A percentile compares a stretch with the other conserved stretches of the same genome.
Conservation (phyloP, 768 basidiomycete species). For the Naganishia friedmannii region DNA sequence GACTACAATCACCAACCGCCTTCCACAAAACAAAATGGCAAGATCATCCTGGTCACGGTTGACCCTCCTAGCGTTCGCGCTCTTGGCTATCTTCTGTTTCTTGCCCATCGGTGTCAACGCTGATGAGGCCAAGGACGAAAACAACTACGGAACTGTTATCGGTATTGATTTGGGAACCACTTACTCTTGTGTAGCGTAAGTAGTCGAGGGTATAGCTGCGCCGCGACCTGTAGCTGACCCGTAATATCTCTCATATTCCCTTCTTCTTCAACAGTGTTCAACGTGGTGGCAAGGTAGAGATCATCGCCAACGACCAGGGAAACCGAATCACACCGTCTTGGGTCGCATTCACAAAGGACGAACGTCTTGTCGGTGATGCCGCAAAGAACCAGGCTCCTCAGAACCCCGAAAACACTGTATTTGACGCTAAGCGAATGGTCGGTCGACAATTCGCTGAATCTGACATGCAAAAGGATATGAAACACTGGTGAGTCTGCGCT, state of each 20-base stretch:
- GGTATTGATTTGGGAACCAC: constrained; percentile 86
- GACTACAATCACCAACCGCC: neutral
- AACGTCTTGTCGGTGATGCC: constrained; percentile 82
- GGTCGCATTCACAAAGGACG: constrained; percentile 76
- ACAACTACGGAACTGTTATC: constrained; percentile 87
- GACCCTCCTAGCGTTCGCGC: constrained; percentile 56
- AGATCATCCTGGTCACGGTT: constrained; percentile 29
- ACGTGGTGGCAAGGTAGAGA: constrained; percentile 79
- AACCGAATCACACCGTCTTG: constrained; percentile 86
- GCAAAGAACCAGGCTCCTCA: constrained; percentile 94
- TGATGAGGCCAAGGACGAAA: constrained; percentile 55
- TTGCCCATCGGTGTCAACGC: constrained; percentile 70
- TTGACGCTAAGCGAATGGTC: constrained; percentile 93
- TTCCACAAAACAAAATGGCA: constrained; percentile 21
- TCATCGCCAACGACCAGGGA: constrained; percentile 85
- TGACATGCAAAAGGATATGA: constrained; percentile 57
- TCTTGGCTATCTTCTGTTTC: constrained; percentile 70
- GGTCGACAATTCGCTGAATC: constrained; percentile 76
- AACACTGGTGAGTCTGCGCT: constrained; percentile 49
- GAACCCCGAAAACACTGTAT: constrained; percentile 89
- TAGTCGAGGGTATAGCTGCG: constrained; percentile 25
- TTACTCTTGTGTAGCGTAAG: constrained; percentile 93
- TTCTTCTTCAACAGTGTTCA: constrained; percentile 61
- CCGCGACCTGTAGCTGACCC: constrained; percentile 14
- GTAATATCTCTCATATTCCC: neutral